phyloP scores from a whole-genome alignment of 768 basidiomycete species.

The Candolleomyces eurysporus region DNA sequence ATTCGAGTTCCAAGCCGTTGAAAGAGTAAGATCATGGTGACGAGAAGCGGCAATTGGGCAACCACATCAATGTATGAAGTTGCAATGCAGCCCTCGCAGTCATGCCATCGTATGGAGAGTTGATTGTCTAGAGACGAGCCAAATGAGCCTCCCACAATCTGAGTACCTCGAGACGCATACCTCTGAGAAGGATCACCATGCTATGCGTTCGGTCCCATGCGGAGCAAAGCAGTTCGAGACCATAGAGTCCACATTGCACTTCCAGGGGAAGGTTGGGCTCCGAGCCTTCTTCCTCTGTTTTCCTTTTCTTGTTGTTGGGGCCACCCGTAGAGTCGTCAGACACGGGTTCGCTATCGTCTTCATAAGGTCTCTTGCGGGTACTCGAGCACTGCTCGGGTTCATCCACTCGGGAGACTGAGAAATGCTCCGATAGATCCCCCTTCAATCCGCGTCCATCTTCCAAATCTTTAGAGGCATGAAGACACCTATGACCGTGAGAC shows the following conservation, averaged over 20 bases:
- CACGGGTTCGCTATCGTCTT: too few relatives aligned
- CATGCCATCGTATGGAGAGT: not conserved
- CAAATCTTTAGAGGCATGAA: too few relatives aligned
- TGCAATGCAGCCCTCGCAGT: not conserved
- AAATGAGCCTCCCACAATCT: not conserved
- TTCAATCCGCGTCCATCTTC: too few relatives aligned
- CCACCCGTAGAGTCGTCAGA: too few relatives aligned
- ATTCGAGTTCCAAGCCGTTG: not conserved
- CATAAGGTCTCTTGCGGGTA: too few relatives aligned
- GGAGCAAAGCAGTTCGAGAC: not conserved
- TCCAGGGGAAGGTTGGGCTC: not conserved
- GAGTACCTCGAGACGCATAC: not conserved
- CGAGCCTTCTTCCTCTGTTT: not conserved
- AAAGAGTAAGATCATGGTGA: not conserved
- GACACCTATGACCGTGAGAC: too few relatives aligned
- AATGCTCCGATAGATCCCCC: too few relatives aligned
- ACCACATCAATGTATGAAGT: not conserved
- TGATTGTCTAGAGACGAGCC: not conserved
- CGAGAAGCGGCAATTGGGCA: not conserved
- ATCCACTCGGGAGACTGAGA: too few relatives aligned
- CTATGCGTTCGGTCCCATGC: not conserved
- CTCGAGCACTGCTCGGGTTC: too few relatives aligned
- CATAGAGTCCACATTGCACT: not conserved
- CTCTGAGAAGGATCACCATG: not conserved
- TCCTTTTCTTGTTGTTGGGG: not conserved